Evolutionary conservation across 108 stramenopile species (phyloP).

Genomic region (Conticribra guillardii): DNA sequence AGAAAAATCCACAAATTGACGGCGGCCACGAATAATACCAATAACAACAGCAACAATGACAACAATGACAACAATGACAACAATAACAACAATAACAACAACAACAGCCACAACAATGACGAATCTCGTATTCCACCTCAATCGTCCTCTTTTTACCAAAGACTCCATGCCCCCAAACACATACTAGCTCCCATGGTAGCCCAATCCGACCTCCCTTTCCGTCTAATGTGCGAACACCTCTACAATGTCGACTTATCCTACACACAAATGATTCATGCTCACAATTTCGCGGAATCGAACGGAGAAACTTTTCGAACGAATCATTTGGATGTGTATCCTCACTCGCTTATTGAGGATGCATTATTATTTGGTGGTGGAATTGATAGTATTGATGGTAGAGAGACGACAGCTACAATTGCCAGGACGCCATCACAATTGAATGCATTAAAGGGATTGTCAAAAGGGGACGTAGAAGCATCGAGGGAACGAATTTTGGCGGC

Average conservation of each 20-base stretch:
- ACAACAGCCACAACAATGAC: neutral
- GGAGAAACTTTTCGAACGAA: conserved; percentile 60
- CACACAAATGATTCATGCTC: conserved; percentile 96
- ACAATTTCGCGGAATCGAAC: conserved; percentile 55
- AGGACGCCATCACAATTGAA: conserved; percentile 20
- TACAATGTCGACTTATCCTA: conserved; percentile 88
- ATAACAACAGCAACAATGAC: too few relatives aligned
- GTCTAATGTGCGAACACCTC: conserved; percentile 80
- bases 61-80: too few relatives aligned
- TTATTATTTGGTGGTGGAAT: too few relatives aligned
- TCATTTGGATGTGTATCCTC: conserved; percentile 77
- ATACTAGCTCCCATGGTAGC: conserved; percentile 87
- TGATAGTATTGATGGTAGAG: conserved; percentile 10
- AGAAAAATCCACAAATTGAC: too few relatives aligned
- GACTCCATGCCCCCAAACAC: conserved; percentile 48
- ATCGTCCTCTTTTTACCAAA: conserved; percentile 36
- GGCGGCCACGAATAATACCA: too few relatives aligned
- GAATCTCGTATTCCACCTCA: too few relatives aligned
- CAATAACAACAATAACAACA: neutral
- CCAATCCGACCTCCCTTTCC: conserved; percentile 84
- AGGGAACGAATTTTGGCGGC: conserved; percentile 25
- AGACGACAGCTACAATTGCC: neutral
- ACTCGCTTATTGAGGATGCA: conserved; percentile 41
- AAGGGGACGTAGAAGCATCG: conserved; percentile 27
- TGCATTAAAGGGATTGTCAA: conserved; percentile 26